These are phyloP conservation scores for Colletotrichum destructivum DNA, from an alignment of 2,329 filamentous ascomycete species.

Conservation along the genomic window DNA sequence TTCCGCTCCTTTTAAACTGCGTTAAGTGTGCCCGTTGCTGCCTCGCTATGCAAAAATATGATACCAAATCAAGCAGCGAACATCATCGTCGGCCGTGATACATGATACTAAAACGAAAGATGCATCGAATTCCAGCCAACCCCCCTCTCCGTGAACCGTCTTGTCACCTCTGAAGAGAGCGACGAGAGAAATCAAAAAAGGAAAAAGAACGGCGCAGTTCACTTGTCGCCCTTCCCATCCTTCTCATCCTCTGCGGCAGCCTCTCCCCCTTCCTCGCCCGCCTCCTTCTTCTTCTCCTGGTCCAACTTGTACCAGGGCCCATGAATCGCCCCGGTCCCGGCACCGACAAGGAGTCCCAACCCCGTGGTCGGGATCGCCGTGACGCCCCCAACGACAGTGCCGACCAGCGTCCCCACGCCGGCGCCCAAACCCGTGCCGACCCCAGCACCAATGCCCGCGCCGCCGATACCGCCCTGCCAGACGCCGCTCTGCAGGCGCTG, in stretches of 20 bases:
- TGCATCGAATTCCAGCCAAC: no score
- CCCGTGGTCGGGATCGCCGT: slow-evolving; percentile 30
- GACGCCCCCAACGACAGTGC: slow-evolving; percentile 33
- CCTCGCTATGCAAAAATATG: slow-evolving; percentile 2
- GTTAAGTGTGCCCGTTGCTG: neutral
- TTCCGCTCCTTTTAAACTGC: neutral
- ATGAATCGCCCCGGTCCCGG: slow-evolving; percentile 28
- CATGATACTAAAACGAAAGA: neutral
- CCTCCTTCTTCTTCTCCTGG: slow-evolving; percentile 9
- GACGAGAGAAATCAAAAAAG: neutral
- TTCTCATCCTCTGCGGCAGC: neutral
- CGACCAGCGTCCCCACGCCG: slow-evolving; percentile 29
- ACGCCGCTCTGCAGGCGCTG: slow-evolving; percentile 34
- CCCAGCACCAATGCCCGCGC: slow-evolving; percentile 35
- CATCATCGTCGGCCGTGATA: neutral
- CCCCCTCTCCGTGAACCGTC: no score
- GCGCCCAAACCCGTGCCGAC: slow-evolving; percentile 29
- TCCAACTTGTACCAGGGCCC: slow-evolving; percentile 37
- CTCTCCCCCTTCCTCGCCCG: neutral
- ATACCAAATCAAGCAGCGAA: neutral
- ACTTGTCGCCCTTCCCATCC: neutral
- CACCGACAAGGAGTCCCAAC: slow-evolving; percentile 26
- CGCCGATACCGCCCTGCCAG: slow-evolving; percentile 37
- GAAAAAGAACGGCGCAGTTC: neutral
- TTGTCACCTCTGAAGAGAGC: neutral